Conservation (phyloP, 2,329 filamentous ascomycete species). For the Madurella mycetomatis region DNA sequence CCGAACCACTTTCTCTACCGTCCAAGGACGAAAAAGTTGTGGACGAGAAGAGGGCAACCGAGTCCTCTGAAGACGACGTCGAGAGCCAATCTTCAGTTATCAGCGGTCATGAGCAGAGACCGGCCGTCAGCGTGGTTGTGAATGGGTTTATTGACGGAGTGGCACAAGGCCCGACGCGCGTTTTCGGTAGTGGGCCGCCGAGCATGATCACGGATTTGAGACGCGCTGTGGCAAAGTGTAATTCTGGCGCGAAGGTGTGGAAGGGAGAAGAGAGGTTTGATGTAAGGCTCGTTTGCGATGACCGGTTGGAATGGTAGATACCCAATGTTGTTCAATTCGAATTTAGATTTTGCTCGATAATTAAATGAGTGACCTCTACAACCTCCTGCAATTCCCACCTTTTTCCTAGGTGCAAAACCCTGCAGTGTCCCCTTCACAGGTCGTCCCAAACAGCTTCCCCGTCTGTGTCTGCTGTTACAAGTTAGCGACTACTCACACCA, state of each 20-base stretch:
- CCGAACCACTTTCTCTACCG: conserved; percentile 37
- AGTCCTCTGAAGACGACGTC: conserved; percentile 20
- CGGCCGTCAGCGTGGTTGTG: conserved; percentile 45
- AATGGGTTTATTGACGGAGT: conserved; percentile 45
- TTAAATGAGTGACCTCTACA: too few species aligned
- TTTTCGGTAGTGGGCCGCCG: conserved; percentile 58
- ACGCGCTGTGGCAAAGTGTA: conserved; percentile 48
- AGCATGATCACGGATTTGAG: conserved; percentile 57
- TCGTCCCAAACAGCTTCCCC: background rate
- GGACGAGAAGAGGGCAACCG: conserved; percentile 16
- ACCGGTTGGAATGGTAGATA: conserved; percentile 46
- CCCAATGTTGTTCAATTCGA: conserved; percentile 5
- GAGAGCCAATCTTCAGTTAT: conserved; percentile 24
- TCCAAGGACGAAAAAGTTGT: conserved; percentile 21
- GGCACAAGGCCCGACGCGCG: conserved; percentile 45
- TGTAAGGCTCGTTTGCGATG: conserved; percentile 55
- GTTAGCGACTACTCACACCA: conserved; percentile 13
- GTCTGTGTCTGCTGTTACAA: conserved; percentile 10
- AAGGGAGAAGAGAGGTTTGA: conserved; percentile 52
- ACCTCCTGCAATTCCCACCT: background rate
- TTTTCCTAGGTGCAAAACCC: background rate
- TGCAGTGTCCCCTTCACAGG: conserved; percentile 2
- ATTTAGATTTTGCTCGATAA: background rate
- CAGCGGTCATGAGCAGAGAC: conserved; percentile 29
- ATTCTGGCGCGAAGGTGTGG: conserved; percentile 52